Conservation (phyloP, 1,139 yeast genomes). For the Suhomyces ambrosiae region DNA sequence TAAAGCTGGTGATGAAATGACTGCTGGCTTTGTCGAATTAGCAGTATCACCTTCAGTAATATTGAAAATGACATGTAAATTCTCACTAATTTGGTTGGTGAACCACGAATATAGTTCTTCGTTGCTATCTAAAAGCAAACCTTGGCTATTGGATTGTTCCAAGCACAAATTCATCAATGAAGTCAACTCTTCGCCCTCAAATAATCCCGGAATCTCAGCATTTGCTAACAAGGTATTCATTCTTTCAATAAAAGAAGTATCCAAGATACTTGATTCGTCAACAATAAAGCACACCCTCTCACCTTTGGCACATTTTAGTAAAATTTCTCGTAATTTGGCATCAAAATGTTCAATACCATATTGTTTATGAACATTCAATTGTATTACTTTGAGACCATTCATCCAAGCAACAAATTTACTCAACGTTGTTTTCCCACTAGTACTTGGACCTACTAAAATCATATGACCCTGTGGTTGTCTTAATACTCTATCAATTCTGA, state of each 20-base stretch:
- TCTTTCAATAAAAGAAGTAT: constrained; percentile 80
- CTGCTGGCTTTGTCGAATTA: constrained; percentile 34
- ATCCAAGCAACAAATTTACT: constrained; percentile 90
- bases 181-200: constrained; percentile 71
- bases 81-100: constrained; percentile 62
- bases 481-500: constrained; percentile 80
- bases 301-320: constrained; percentile 52
- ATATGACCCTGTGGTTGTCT: constrained; percentile 89
- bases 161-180: constrained; percentile 58
- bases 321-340: constrained; percentile 54
- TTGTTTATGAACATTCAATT: constrained; percentile 56
- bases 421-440: constrained; percentile 80
- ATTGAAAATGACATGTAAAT: constrained; percentile 83
- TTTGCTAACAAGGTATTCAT: constrained; percentile 92
- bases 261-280: constrained; percentile 79
- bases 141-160: constrained; percentile 61
- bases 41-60: constrained; percentile 54
- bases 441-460: constrained; percentile 82
- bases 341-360: constrained; percentile 72
- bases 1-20: constrained; percentile 83
- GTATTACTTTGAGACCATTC: constrained; percentile 69
- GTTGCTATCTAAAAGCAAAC: constrained; percentile 64
- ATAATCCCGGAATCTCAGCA: constrained; percentile 89
- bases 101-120: constrained; percentile 82
- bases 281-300: constrained; percentile 72